These are phyloP conservation scores for Aspergillus spinulosporus DNA, from an alignment of 2,329 filamentous ascomycete species.

Conservation along the genomic window DNA sequence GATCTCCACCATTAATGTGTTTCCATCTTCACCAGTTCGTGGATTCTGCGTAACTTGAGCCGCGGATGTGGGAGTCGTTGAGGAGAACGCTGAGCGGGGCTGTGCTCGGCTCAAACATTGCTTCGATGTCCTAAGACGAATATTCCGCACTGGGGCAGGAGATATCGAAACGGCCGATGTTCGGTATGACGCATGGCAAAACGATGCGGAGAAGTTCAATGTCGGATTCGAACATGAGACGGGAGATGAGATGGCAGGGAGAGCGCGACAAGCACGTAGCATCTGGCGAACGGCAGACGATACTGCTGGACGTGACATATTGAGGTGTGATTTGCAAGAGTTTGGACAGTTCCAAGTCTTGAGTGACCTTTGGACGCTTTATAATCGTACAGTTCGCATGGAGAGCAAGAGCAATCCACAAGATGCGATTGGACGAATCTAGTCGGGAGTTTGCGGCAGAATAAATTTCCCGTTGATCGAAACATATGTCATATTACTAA, in stretches of 20 bases:
- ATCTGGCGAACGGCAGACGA: constrained; percentile 29
- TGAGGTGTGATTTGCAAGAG: constrained; percentile 1
- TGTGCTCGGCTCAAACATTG: constrained; percentile 10
- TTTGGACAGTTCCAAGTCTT: not conserved
- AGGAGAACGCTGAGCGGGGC: constrained; percentile 37
- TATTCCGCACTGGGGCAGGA: not conserved
- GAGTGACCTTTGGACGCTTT: constrained; percentile 12
- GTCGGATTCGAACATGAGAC: constrained; percentile 18
- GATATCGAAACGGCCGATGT: constrained; percentile 5
- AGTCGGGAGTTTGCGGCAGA: constrained; percentile 31
- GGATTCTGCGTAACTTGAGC: constrained; percentile 63
- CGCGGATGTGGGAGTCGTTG: constrained; percentile 34
- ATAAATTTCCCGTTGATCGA: constrained; percentile 15
- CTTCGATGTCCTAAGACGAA: not conserved
- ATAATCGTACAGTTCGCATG: constrained; percentile 27
- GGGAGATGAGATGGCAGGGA: constrained; percentile 27
- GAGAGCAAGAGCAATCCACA: constrained; percentile 22
- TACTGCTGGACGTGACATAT: constrained; percentile 34
- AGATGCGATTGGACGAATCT: constrained; percentile 31
- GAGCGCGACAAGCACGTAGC: constrained; percentile 20
- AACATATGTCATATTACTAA: constrained; percentile 8
- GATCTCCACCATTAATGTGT: constrained; percentile 80
- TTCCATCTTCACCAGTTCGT: constrained; percentile 75
- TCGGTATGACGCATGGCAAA: constrained; percentile 26
- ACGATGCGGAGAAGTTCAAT: constrained; percentile 33